phyloP scores from a whole-genome alignment of 495 filamentous ascomycete species.

The Penicillium turbatum region DNA sequence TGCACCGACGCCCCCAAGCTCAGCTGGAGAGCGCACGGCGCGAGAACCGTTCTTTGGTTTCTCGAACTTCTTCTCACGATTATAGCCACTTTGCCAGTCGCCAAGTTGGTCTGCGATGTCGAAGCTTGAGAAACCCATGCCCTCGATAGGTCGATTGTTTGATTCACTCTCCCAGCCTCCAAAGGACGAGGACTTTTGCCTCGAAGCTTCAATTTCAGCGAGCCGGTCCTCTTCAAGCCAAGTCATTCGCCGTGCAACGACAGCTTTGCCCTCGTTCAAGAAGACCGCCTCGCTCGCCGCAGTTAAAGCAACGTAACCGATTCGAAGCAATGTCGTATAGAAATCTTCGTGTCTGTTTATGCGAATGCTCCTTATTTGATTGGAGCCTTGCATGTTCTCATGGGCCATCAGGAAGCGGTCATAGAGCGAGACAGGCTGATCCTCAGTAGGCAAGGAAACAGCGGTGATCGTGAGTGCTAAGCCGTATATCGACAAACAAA shows the following conservation, averaged over 20 bases:
- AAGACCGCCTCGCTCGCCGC: constrained; percentile 95
- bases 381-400: constrained; percentile 86
- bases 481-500: constrained; percentile 70
- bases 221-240: constrained; percentile 89
- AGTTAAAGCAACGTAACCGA: constrained; percentile 81
- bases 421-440: constrained; percentile 37
- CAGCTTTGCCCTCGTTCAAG: constrained; percentile 77
- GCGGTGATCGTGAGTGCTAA: constrained; percentile 73
- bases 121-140: constrained; percentile 30
- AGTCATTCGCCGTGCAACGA: constrained; percentile 72
- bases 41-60: constrained; percentile 44
- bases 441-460: constrained; percentile 55
- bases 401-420: constrained; percentile 63
- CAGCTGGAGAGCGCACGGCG: constrained; percentile 37
- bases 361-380: constrained; percentile 71
- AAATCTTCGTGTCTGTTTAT: constrained; percentile 88
- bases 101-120: constrained; percentile 28
- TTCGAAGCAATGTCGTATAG: constrained; percentile 80
- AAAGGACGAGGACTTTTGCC: constrained; percentile 20
- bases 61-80: constrained; percentile 55
- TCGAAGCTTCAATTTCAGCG: constrained; percentile 50
- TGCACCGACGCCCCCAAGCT: constrained; percentile 67
- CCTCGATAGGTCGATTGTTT: constrained; percentile 29
- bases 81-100: constrained; percentile 60
- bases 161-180: constrained; percentile 28